Evolutionary conservation across 768 basidiomycete genomes (phyloP).

Genomic region (Leccinum fibrillosum): DNA sequence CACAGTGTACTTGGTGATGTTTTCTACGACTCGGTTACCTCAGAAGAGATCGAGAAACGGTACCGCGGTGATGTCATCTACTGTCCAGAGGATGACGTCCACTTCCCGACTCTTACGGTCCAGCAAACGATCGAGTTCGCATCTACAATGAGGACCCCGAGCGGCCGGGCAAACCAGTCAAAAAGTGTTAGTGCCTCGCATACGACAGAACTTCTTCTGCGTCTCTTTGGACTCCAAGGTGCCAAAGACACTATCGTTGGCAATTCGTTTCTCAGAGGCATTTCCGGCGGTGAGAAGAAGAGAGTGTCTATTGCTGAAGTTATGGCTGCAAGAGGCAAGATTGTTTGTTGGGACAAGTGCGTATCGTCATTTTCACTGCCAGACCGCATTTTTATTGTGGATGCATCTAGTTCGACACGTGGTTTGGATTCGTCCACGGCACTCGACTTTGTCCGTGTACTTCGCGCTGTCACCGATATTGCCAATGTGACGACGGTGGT

Average conservation of each 20-base stretch:
- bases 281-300: conserved; percentile 77
- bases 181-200: conserved; percentile 29
- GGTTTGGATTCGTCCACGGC: too few species aligned
- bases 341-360: conserved; percentile 48
- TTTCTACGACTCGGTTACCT: conserved; percentile 44
- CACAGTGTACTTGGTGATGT: conserved; percentile 40
- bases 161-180: conserved; percentile 19
- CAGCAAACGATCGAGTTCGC: conserved; percentile 51
- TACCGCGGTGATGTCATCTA: conserved; percentile 48
- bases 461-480: too few species aligned
- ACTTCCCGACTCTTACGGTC: conserved; percentile 39
- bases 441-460: too few species aligned
- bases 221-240: conserved; percentile 75
- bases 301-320: conserved; percentile 75
- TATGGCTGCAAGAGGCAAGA: conserved; percentile 55
- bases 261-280: conserved; percentile 70
- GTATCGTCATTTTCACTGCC: too few species aligned
- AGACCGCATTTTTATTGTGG: too few species aligned
- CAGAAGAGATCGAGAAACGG: conserved; percentile 41
- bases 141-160: conserved; percentile 45
- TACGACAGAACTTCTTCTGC: conserved; percentile 50
- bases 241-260: conserved; percentile 73
- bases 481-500: too few species aligned
- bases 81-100: conserved; percentile 28
- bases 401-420: too few species aligned